A percentile compares a stretch with the other conserved stretches of the same genome.
Conservation (phyloP, 768 basidiomycete genomes). For the Psilocybe tampanensis region DNA sequence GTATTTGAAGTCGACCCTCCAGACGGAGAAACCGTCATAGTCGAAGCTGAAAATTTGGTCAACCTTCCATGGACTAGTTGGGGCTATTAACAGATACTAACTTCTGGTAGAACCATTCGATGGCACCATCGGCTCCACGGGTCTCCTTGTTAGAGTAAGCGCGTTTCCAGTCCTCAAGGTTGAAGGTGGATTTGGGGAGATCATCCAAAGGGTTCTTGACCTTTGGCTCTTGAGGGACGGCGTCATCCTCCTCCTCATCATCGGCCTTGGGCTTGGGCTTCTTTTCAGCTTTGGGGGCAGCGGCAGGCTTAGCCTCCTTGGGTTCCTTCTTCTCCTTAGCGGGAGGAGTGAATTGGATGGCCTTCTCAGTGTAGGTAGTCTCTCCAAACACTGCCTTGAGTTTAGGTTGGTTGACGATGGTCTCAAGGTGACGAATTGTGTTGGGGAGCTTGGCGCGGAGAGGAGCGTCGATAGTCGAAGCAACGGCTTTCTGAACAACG, state of each 20-base stretch:
- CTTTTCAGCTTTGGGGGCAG: slow-evolving; percentile 61
- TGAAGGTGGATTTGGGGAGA: slow-evolving; percentile 85
- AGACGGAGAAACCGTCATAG: slow-evolving; percentile 84
- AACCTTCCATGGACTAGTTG: not conserved
- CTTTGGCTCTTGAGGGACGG: slow-evolving; percentile 83
- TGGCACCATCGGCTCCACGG: slow-evolving; percentile 72
- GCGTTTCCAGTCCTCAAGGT: slow-evolving; percentile 96
- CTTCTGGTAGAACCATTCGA: slow-evolving; percentile 99
- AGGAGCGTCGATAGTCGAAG: slow-evolving; percentile 64
- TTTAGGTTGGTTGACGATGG: slow-evolving; percentile 82
- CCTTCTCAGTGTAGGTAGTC: slow-evolving; percentile 67
- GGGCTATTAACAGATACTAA: slow-evolving; percentile 38
- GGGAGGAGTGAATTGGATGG: slow-evolving; percentile 69
- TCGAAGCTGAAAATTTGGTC: slow-evolving; percentile 64
- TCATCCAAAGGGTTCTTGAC: slow-evolving; percentile 93
- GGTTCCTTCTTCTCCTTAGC: slow-evolving; percentile 80
- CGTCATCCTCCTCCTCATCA: slow-evolving; percentile 80
- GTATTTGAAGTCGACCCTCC: slow-evolving; percentile 97
- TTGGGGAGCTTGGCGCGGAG: slow-evolving; percentile 71
- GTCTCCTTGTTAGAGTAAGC: slow-evolving; percentile 99
- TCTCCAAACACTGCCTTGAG: slow-evolving; percentile 69
- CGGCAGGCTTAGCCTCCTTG: slow-evolving; percentile 64
- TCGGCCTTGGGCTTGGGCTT: slow-evolving; percentile 62
- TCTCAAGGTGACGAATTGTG: slow-evolving; percentile 84
- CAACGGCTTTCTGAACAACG: slow-evolving; percentile 54